phyloP scores from a whole-genome alignment of 1,284 basidiomycete genomes.

The Agroathelia rolfsii region DNA sequence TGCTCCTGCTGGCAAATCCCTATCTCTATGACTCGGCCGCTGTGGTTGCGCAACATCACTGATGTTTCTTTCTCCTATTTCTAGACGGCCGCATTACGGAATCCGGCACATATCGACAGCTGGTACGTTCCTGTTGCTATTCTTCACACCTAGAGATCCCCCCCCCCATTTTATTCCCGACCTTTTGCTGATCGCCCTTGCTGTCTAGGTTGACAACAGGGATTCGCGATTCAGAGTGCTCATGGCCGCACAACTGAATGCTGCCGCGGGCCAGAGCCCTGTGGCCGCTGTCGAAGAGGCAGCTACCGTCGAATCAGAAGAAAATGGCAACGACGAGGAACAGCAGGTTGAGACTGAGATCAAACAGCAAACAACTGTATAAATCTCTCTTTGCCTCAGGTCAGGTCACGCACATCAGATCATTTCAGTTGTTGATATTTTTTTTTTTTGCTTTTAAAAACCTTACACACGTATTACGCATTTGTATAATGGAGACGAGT shows the following conservation, averaged over 20 bases:
- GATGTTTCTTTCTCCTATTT: conserved; percentile 6
- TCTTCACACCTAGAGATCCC: conserved; percentile 1
- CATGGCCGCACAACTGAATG: conserved; percentile 79
- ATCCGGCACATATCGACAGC: conserved; percentile 72
- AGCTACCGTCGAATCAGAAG: background rate
- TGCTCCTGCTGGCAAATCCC: too few species aligned
- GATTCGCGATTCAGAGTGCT: conserved; percentile 73
- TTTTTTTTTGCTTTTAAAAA: too few species aligned
- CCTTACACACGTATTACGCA: too few species aligned
- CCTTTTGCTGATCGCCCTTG: too few species aligned
- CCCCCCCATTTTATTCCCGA: conserved; percentile 5
- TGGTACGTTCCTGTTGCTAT: conserved; percentile 35
- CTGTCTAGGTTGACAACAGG: conserved; percentile 43
- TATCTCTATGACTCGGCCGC: too few species aligned
- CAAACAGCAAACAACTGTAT: too few species aligned
- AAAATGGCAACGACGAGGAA: too few species aligned
- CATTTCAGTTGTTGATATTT: too few species aligned
- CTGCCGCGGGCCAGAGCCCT: conserved; percentile 24
- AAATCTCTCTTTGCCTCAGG: too few species aligned
- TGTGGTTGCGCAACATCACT: background rate
- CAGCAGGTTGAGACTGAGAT: too few species aligned
- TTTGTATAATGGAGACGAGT: too few species aligned
- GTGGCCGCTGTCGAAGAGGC: conserved; percentile 2
- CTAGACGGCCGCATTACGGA: conserved; percentile 75
- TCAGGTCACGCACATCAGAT: too few species aligned